A percentile compares a stretch with the other conserved stretches of the same genome.
Evolutionary conservation across 1,284 basidiomycete species (phyloP).

Genomic region (Boletus subluridellus): DNA sequence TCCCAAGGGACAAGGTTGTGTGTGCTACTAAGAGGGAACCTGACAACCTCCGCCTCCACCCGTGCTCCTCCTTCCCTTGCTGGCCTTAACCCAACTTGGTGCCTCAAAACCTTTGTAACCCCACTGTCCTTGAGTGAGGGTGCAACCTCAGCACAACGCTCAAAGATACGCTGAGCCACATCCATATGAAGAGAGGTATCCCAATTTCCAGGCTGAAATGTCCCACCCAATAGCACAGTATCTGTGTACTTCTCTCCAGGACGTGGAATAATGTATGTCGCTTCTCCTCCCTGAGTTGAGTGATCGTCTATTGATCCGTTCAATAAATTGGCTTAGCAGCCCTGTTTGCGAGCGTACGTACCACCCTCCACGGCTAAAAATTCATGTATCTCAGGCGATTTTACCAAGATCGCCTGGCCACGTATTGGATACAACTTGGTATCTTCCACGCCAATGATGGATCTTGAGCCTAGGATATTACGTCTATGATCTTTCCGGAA

Average conservation of each 20-base stretch:
- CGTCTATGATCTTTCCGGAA: background rate
- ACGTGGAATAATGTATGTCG: constrained; percentile 56
- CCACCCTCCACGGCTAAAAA: constrained; percentile 28
- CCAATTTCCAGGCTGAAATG: constrained; percentile 47
- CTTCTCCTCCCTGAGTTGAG: constrained; percentile 21
- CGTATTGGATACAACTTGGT: constrained; percentile 56
- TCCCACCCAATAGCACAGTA: constrained; percentile 54
- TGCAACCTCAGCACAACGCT: constrained; percentile 39
- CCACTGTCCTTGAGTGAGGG: constrained; percentile 38
- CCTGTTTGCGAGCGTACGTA: constrained; percentile 5
- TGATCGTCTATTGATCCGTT: constrained; percentile 14
- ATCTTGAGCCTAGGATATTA: constrained; percentile 44
- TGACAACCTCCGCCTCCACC: constrained; percentile 50
- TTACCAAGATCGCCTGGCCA: constrained; percentile 67
- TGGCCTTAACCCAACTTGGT: constrained; percentile 64
- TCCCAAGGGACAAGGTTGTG: constrained; percentile 32
- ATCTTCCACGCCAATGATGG: constrained; percentile 62
- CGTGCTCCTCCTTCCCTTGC: constrained; percentile 55
- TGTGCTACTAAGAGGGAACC: constrained; percentile 36
- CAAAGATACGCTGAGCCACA: constrained; percentile 44
- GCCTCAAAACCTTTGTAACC: constrained; percentile 46
- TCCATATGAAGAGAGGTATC: constrained; percentile 46
- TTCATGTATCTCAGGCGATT: constrained; percentile 48
- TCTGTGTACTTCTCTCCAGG: constrained; percentile 34
- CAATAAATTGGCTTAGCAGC: background rate